These are phyloP conservation scores for Cordyceps militaris DNA, from an alignment of 2,329 filamentous ascomycete species.

Conservation along the genomic window DNA sequence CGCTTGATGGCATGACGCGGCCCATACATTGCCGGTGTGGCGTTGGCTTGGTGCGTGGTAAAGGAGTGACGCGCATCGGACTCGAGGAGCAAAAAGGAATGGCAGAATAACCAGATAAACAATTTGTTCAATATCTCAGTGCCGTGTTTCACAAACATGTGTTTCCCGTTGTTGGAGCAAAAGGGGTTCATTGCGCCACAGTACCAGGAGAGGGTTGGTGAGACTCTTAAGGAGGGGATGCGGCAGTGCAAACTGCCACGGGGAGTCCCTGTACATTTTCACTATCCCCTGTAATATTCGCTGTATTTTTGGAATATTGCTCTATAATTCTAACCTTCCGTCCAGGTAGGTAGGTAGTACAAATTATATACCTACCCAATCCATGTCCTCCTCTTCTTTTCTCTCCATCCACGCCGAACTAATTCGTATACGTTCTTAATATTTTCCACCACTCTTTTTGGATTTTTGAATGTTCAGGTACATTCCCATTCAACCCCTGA, in stretches of 20 bases:
- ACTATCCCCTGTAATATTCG: neutral
- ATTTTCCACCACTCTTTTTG: neutral
- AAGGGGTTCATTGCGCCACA: neutral
- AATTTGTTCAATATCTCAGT: neutral
- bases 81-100: too few species aligned
- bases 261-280: neutral
- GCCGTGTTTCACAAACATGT: neutral
- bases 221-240: neutral
- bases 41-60: neutral
- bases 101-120: neutral
- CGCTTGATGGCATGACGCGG: neutral
- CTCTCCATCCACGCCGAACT: too few species aligned
- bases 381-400: too few species aligned
- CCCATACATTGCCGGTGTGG: neutral
- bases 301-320: neutral
- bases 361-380: too few species aligned
- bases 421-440: too few species aligned
- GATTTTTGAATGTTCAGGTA: neutral
- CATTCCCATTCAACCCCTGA: neutral
- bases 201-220: neutral
- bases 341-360: too few species aligned
- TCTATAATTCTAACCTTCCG: too few species aligned
- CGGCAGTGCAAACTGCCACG: neutral
- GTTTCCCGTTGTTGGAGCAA: neutral
- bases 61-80: too few species aligned